Base-by-base conservation (phyloP, 2,329 filamentous ascomycete species). In the Neocatenulostroma microsporum region DNA sequence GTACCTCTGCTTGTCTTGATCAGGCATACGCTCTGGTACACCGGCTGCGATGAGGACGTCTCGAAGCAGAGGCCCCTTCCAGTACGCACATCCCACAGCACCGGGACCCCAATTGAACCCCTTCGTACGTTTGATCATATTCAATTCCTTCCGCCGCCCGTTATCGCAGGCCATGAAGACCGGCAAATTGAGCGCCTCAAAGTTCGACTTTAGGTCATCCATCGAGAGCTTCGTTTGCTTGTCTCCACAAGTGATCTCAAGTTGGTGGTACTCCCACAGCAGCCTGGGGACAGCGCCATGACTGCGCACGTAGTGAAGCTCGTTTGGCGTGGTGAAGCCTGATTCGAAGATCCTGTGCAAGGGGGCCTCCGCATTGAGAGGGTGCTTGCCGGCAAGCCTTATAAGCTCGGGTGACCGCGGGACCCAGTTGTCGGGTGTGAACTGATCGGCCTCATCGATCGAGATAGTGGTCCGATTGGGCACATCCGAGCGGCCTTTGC, bases 381-480 rank as follows among this genome's bases (percentile, higher is more conserved):
- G 70, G 47, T 74, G 69, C 29, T 71, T 70, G 3, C 70, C 70
- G 0, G 69, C 73, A n/a, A 70, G 45, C 1, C 71, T 64, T 23
- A 72, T 66, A 4, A 74, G 57, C 17, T 68, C 49, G 1, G 56
- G 53, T 1, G 60, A 63, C 7, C 69, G 62, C 4, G 69, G 69
- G 2, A 74, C 56, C 71, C 70, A 74, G 40, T 71, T 73, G 48
- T 74, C 69, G 0, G 69, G 69, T 3, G 63, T 65, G 42, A 68
- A 68, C 28, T 72, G 68, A 42, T 74, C 70, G 2, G 58, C 55
- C 44, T 71, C 68, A 31, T 72, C 65, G 36, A 72, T 64, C 6
- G 53, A 51, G 8, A 64, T 55, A 1, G 51, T 49, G 1, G 46
- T 52, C 2, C 53, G 40, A 9, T 56, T 54, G 15, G 57, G 46